Base-by-base conservation (phyloP, 345 rosid genomes). In the Pugionium cornutum region DNA sequence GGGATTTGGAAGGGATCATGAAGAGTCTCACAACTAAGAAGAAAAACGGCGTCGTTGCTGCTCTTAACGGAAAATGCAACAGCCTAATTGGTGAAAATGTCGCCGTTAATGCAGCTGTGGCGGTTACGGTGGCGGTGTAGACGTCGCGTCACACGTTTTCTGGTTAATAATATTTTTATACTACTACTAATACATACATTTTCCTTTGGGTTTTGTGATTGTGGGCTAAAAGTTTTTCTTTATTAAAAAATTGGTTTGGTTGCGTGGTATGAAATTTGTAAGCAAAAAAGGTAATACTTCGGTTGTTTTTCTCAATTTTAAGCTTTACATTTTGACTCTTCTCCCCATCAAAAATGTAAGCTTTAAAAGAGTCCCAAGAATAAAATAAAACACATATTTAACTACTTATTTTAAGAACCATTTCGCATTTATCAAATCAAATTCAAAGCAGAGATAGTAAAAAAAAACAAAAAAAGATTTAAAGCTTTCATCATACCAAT, bases 1-100 rank as follows among this genome's bases (percentile, higher is more conserved):
- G 98, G 68, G 84, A 92, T 43, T 40, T 92, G 58, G 77, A 42
- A 33, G 77, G 34, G n/a, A 64, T 77, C 3, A 45, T 80, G 58
- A 77, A 55, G 41, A 77, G 56, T 36, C 60, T 64, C 9, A 7
- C 77, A 6, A 63, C 41, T 58, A 35, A 45, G 67, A 73, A 55
- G 43, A 58, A 44, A 47, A 76, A 64, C 40, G 77, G 43, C 55
- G 69, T 48, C 59, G 43, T 44, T 5, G 48, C 9, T 0, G 9
- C 9, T 6, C 45, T 57, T 40, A 64, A 58, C 53, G 75, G 37
- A 52, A 68, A 65, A 82, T 43, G 94, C 40, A 67, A 53, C 57
- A 32, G 40, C 45, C 53, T 40, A 2, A 27, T 37, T 27, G 39
- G 10, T 11, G 72, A 67, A 67, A 41, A 9, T 53, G 62, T 66